These are phyloP conservation scores for Metschnikowia baotianmanensis DNA, from an alignment of 805 yeast species.

Conservation along the genomic window DNA sequence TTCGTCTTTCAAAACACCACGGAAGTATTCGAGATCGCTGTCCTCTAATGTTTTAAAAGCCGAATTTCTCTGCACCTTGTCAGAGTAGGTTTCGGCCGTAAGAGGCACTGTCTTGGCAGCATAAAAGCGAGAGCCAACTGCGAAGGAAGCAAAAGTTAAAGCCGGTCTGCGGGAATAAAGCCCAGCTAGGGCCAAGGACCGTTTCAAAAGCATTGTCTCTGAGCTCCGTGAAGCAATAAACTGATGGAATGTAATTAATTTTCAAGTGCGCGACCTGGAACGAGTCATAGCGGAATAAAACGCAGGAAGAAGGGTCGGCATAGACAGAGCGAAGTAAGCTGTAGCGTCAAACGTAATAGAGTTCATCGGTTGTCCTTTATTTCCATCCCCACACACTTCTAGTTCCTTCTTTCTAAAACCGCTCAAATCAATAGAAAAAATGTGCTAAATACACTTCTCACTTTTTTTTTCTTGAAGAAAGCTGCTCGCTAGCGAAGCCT, in stretches of 20 bases:
- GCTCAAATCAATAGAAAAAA: too few species aligned
- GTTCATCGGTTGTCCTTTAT: too few species aligned
- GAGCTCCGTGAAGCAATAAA: not conserved
- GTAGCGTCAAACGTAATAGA: too few species aligned
- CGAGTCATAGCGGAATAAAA: slow-evolving; percentile 8
- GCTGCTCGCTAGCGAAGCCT: not conserved
- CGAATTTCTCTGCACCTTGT: slow-evolving; percentile 49
- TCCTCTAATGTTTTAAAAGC: slow-evolving; percentile 51
- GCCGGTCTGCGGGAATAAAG: slow-evolving; percentile 1
- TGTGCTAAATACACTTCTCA: too few species aligned
- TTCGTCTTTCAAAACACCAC: slow-evolving; percentile 50
- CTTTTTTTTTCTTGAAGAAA: not conserved
- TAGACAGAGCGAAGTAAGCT: not conserved
- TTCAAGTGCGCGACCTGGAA: slow-evolving; percentile 7
- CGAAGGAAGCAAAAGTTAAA: slow-evolving; percentile 1
- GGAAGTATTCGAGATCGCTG: slow-evolving; percentile 61
- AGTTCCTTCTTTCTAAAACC: too few species aligned
- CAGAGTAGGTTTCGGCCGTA: slow-evolving; percentile 70
- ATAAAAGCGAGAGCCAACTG: slow-evolving; percentile 16
- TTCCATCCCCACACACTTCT: too few species aligned
- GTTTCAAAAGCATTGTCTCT: slow-evolving; percentile 1
- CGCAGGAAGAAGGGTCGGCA: slow-evolving; percentile 3
- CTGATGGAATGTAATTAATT: not conserved
- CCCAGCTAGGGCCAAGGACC: slow-evolving; percentile 5
- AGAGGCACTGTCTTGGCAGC: slow-evolving; percentile 41